Evolutionary conservation across 306 rosid species (phyloP).

Genomic region (Quercus robur): DNA sequence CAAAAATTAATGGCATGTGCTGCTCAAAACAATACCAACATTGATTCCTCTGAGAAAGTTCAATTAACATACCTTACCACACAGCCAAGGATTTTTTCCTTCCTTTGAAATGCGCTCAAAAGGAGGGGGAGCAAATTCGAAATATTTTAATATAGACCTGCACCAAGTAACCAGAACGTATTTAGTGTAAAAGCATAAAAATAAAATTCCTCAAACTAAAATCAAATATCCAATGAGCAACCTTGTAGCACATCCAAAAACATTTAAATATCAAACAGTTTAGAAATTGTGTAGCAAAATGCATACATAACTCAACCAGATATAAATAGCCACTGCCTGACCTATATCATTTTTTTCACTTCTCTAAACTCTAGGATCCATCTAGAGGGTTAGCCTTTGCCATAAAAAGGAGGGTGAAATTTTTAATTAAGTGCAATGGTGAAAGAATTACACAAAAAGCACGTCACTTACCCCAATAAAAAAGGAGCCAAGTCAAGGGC

Average conservation of each 20-base stretch:
- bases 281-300: background rate
- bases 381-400: background rate
- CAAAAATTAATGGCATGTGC: background rate
- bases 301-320: background rate
- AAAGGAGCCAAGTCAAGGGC: slow-evolving; percentile 63
- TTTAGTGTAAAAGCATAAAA: slow-evolving; percentile 11
- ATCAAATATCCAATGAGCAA: background rate
- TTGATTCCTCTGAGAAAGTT: background rate
- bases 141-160: slow-evolving; percentile 73
- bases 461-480: slow-evolving; percentile 58
- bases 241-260: background rate
- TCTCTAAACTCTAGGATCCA: background rate
- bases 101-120: slow-evolving; percentile 55
- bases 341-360: background rate
- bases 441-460: background rate
- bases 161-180: slow-evolving; percentile 14
- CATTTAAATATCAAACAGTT: background rate
- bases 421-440: background rate
- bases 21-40: background rate
- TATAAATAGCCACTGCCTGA: background rate
- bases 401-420: background rate
- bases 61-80: slow-evolving; percentile 39
- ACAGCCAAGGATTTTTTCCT: slow-evolving; percentile 17
- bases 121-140: slow-evolving; percentile 77
- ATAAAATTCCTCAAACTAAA: background rate